Percentiles rank a stretch among this genome's conserved stretches.
phyloP scores from a whole-genome alignment of 2,329 filamentous ascomycete species.

The Exophiala calicioides region DNA sequence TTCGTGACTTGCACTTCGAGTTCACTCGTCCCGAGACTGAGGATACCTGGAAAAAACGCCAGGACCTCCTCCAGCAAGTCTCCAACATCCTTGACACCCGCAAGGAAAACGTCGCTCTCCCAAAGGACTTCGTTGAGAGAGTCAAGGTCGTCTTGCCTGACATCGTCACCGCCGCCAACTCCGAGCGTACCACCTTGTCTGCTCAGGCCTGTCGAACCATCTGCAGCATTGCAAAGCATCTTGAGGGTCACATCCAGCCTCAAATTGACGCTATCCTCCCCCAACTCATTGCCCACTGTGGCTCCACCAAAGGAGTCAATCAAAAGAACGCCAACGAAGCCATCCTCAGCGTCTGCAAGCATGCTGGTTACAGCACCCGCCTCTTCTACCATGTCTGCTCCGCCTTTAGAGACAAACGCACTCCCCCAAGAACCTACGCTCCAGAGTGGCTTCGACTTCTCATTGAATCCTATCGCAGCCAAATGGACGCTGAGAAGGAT shows the following conservation, averaged over 20 bases:
- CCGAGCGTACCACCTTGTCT: conserved; percentile 32
- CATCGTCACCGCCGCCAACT: conserved; percentile 26
- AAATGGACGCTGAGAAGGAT: conserved; percentile 81
- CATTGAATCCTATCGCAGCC: conserved; percentile 72
- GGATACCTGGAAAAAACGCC: conserved; percentile 30
- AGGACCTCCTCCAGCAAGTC: conserved; percentile 27
- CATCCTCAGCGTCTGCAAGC: conserved; percentile 77
- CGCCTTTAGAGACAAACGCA: conserved; percentile 90
- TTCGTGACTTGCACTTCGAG: conserved; percentile 27
- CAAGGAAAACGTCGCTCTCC: conserved; percentile 21
- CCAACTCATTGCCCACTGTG: conserved; percentile 83
- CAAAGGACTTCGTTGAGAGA: conserved; percentile 26
- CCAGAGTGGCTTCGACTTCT: conserved; percentile 82
- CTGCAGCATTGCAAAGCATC: conserved; percentile 22
- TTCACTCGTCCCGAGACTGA: conserved; percentile 27
- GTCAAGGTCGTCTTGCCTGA: conserved; percentile 28
- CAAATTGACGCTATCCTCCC: conserved; percentile 42
- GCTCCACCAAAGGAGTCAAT: conserved; percentile 87
- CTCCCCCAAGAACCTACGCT: conserved; percentile 77
- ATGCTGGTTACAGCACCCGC: conserved; percentile 75
- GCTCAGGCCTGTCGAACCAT: conserved; percentile 24
- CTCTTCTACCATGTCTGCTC: conserved; percentile 82
- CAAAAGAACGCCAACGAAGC: conserved; percentile 79
- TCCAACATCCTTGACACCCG: conserved; percentile 27
- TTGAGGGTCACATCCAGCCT: conserved; percentile 27